Evolutionary conservation across 805 yeast species (phyloP), one percentile per base, ranked within the genome.

Genomic region (Yamadazyma scolyti): DNA sequence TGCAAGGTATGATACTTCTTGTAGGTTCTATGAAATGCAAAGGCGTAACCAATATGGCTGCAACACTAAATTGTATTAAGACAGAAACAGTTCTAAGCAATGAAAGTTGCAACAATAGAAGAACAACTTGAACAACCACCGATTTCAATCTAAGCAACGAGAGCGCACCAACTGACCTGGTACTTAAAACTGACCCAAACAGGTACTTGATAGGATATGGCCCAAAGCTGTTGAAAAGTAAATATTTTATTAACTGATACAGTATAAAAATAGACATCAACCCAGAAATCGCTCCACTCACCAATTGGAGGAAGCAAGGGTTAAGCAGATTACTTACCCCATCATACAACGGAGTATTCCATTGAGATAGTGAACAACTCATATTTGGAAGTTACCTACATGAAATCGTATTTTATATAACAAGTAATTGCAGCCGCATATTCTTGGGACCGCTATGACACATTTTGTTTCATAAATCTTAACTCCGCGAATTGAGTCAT

Each of bases 1-100:
- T 69, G 16, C 52, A 47, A 9, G 68, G 68, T 2, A 60, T 48
- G 1, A 61, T 44, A 1, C 58, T 52, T 27, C 63, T 55, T 26
- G 65, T 56, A 7, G 62, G 56, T 39, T 76, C 81, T n/a, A 70
- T 35, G 6, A 55, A 33, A 23, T 71, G 72, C 9, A 75, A 44
- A 0, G 77, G 77, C 1, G 64, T 26, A 2, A 68, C 55, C 3
- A 65, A 7, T n/a, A n/a, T n/a, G n/a, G n/a, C n/a, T n/a, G n/a
- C n/a, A n/a, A n/a, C n/a, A n/a, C n/a, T n/a, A 14, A 31, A 23
- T 3, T 23, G 16, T 3, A 37, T 32, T 8, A 39, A 25, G 10
- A 28, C 14, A 4, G 31, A 16, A 13, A 28, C 13, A n/a, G n/a
- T n/a, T n/a, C n/a, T n/a, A n/a, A n/a, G n/a, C n/a, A n/a, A n/a